Evolutionary conservation across 208 protist species (phyloP).

Genomic region (Trypanosoma brucei): DNA sequence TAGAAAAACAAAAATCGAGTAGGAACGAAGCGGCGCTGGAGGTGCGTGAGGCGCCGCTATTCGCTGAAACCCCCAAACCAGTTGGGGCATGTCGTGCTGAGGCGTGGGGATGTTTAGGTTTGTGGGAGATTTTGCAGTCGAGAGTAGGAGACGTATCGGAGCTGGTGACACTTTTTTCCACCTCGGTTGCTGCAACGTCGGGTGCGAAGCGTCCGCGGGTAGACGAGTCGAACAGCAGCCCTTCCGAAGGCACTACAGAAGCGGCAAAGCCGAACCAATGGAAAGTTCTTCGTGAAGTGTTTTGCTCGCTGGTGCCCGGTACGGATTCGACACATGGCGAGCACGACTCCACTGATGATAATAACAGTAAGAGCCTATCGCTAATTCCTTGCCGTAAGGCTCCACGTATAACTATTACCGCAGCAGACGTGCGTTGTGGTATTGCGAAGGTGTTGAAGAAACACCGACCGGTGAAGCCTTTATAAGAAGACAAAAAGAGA

Average conservation of each 20-base stretch:
- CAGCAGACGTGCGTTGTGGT: slow-evolving; percentile 51
- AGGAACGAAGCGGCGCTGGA: background rate
- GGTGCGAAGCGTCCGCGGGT: background rate
- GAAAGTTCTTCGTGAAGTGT: background rate
- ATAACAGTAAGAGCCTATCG: background rate
- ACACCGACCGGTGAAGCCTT: background rate
- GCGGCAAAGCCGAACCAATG: background rate
- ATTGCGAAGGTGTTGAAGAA: slow-evolving; percentile 21
- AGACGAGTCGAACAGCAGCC: background rate
- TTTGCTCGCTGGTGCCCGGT: background rate
- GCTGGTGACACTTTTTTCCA: background rate
- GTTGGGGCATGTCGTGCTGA: slow-evolving; percentile 19
- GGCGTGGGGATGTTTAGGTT: slow-evolving; percentile 21
- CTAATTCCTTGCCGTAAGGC: slow-evolving; percentile 9
- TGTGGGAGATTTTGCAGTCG: slow-evolving; percentile 21
- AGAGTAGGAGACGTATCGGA: background rate
- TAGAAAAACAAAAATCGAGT: slow-evolving; percentile 20
- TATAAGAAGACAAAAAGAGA: no score
- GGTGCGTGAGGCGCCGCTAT: background rate
- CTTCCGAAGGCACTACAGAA: background rate
- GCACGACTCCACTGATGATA: background rate
- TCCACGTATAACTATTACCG: slow-evolving; percentile 28
- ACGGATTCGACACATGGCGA: background rate
- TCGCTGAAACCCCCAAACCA: slow-evolving; percentile 13
- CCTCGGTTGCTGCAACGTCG: background rate